Conservation (phyloP, 768 basidiomycete species). For the Pisolithus marmoratus region DNA sequence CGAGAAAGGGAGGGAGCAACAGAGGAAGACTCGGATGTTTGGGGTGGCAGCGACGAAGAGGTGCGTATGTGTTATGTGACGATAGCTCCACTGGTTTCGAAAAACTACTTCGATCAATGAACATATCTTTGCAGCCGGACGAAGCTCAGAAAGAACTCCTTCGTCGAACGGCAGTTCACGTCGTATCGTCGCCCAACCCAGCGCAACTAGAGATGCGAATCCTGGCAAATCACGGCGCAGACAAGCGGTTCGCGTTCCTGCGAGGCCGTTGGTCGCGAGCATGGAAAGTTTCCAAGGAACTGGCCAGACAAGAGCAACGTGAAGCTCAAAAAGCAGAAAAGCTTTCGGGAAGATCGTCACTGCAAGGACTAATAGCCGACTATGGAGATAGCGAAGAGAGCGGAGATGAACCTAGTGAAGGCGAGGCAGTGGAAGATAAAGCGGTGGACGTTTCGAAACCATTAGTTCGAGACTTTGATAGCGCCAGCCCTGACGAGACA, state of each 20-base stretch:
- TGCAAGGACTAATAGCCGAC: constrained; percentile 47
- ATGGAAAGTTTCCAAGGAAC: constrained; percentile 57
- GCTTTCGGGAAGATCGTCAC: constrained; percentile 13
- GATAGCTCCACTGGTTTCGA: no score
- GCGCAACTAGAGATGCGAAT: constrained; percentile 85
- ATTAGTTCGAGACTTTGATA: no score
- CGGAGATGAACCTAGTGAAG: constrained; percentile 15
- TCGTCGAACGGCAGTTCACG: constrained; percentile 64
- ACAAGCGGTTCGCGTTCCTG: constrained; percentile 76
- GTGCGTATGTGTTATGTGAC: constrained; percentile 25
- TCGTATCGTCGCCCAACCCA: constrained; percentile 68
- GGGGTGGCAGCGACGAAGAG: constrained; percentile 72
- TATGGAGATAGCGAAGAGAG: constrained; percentile 57
- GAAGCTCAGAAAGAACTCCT: constrained; percentile 60
- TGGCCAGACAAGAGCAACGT: constrained; percentile 26
- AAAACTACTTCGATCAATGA: no score
- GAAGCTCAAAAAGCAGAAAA: constrained; percentile 17
- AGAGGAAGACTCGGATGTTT: constrained; percentile 40
- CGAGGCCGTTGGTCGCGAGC: constrained; percentile 65
- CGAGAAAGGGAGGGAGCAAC: constrained; percentile 34
- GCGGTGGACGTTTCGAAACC: no score
- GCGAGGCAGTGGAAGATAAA: neutral
- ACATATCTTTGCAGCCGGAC: constrained; percentile 44
- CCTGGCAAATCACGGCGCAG: constrained; percentile 75
- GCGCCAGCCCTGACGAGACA: neutral